Evolutionary conservation across 106 monocot species (phyloP).

Genomic region (Alisma plantagoaquatica): DNA sequence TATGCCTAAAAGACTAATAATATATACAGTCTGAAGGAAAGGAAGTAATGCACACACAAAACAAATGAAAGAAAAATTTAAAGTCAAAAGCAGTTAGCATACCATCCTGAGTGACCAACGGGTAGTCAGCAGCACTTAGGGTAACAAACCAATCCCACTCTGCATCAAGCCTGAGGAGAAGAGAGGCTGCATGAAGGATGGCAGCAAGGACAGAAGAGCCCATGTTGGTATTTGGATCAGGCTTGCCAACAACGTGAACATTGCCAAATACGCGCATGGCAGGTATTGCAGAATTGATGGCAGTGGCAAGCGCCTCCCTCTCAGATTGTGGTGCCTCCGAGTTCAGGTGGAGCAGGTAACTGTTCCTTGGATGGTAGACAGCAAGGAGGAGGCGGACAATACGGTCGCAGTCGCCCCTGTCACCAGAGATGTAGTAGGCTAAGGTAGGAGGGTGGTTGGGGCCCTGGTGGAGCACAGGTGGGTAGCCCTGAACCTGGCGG

Average conservation of each 20-base stretch:
- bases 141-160: slow-evolving; percentile 92
- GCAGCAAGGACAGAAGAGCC: slow-evolving; percentile 66
- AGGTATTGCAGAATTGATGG: slow-evolving; percentile 31
- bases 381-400: slow-evolving; percentile 63
- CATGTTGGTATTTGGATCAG: slow-evolving; percentile 53
- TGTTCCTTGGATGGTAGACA: slow-evolving; percentile 81
- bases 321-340: slow-evolving; percentile 45
- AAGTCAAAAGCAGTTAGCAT: too few relatives aligned
- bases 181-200: slow-evolving; percentile 58
- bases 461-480: slow-evolving; percentile 19
- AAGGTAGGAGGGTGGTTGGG: slow-evolving; percentile 41
- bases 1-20: too few relatives aligned
- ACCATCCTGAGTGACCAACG: slow-evolving; percentile 86
- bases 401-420: slow-evolving; percentile 31
- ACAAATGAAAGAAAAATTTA: background rate
- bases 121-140: slow-evolving; percentile 69
- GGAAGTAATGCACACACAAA: background rate
- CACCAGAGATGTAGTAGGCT: slow-evolving; percentile 67
- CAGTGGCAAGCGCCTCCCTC: slow-evolving; percentile 24
- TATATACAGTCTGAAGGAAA: background rate
- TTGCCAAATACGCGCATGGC: slow-evolving; percentile 52
- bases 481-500: slow-evolving; percentile 2
- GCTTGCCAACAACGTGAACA: slow-evolving; percentile 66
- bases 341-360: slow-evolving; percentile 59
- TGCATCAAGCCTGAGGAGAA: slow-evolving; percentile 39